These are phyloP conservation scores for Phylloporus rhodoxanthus DNA, from an alignment of 768 basidiomycete species.

Conservation along the genomic window DNA sequence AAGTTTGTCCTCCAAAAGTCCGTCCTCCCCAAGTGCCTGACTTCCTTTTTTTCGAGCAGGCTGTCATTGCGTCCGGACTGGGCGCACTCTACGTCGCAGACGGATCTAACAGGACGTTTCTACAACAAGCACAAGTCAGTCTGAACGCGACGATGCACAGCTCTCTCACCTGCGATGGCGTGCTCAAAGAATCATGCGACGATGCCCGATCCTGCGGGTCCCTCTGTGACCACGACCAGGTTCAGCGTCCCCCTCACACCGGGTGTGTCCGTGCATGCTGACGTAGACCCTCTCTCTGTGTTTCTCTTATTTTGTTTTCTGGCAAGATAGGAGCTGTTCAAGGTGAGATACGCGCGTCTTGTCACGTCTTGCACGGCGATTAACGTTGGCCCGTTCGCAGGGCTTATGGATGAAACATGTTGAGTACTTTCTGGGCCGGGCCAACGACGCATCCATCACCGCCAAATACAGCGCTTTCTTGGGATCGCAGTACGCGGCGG, in stretches of 20 bases:
- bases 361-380: neutral
- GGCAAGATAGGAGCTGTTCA: constrained; percentile 19
- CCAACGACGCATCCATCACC: constrained; percentile 36
- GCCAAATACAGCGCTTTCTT: constrained; percentile 37
- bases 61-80: constrained; percentile 51
- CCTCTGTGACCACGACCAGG: constrained; percentile 44
- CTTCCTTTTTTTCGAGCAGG: constrained; percentile 26
- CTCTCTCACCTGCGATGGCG: constrained; percentile 34
- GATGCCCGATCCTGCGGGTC: constrained; percentile 34
- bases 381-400: constrained; percentile 1
- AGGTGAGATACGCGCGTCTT: constrained; percentile 20
- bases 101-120: constrained; percentile 30
- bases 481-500: constrained; percentile 37
- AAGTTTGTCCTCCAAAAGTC: constrained; percentile 27
- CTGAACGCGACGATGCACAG: constrained; percentile 44
- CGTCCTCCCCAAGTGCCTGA: neutral
- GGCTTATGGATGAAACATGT: constrained; percentile 51
- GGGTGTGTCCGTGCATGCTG: neutral
- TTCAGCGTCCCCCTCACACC: neutral
- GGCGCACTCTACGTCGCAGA: constrained; percentile 41
- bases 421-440: constrained; percentile 44
- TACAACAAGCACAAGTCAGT: constrained; percentile 47
- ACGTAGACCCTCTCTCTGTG: neutral
- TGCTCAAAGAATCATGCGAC: constrained; percentile 51
- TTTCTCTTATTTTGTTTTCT: neutral